Base-by-base conservation (phyloP, 2,329 filamentous ascomycete genomes). In the Lasiodiplodia hormozganensis region DNA sequence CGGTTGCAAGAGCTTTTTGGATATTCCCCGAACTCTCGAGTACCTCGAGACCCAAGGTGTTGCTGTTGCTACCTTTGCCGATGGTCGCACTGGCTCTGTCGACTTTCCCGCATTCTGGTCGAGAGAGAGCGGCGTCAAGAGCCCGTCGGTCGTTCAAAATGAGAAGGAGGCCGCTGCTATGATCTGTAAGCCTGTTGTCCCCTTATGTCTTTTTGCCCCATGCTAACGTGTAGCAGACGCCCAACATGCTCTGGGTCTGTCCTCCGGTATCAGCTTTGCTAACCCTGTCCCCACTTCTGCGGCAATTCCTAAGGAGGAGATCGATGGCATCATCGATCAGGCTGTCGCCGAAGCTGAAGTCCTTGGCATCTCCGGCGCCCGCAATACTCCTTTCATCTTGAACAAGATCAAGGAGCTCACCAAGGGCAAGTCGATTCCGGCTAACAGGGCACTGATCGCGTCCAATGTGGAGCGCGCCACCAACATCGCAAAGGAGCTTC, bases 71-170 rank as follows among this genome's bases (percentile, higher is more conserved):
- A 98, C 96, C 2, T 99, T 98, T 82, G 90, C 93, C 28, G 93
- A 97, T 79, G 93, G 92, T 1, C 87, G 92, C 47, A 80, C 82
- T 31, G 91, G 89, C 1, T 81, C 86, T 6, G 87, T 97, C 51
- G 91, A 97, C 74, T 96, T 98, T 74, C 96, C 96, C 1, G 93
- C 92, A 0, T 99, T 99, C 79, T 99, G 92, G 87, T 92, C 92
- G 0, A 85, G 95, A 51, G 93, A 97, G 52, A 97, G 94, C 78
- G 93, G 94, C 14, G 82, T 91, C 65, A 89, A 85, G 78, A 97
- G 93, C 76, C 95, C 95, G 0, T 87, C 88, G 25, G 87, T 92
- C 1, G 87, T 97, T 52, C 81, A 89, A 65, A 86, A 90, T 72
- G 93, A 96, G 76, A 85, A 85, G 67, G 92, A 98, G 76, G 96